Percentiles rank a stretch among this genome's conserved stretches.
phyloP scores from a whole-genome alignment of 305 asterid species.

The Lippia alba region DNA sequence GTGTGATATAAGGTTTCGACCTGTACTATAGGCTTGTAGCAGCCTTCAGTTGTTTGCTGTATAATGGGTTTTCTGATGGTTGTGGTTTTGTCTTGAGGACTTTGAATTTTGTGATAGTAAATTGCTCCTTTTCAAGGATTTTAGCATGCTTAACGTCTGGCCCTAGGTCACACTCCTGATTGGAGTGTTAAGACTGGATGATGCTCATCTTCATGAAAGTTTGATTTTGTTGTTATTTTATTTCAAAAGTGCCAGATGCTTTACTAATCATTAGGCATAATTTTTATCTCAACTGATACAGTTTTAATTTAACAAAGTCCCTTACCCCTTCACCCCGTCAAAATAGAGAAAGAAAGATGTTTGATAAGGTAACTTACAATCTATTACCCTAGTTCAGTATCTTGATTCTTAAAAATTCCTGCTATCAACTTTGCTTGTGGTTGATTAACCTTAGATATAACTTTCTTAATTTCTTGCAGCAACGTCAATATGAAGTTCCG shows the following conservation, averaged over 20 bases:
- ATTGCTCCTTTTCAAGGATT: no score
- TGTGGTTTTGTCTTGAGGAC: no score
- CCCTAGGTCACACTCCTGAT: background rate
- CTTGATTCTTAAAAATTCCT: background rate
- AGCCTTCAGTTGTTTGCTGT: no score
- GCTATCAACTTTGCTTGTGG: background rate
- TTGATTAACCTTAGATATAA: conserved; percentile 9
- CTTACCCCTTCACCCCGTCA: background rate
- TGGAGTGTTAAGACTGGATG: background rate
- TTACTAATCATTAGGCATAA: conserved; percentile 2
- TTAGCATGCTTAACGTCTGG: background rate
- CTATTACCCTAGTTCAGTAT: conserved; percentile 4
- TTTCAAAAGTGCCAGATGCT: background rate
- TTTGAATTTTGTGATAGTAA: no score
- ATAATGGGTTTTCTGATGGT: no score
- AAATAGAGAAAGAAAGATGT: background rate
- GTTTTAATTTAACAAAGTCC: background rate
- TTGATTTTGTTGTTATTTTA: background rate
- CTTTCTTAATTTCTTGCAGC: conserved; percentile 41
- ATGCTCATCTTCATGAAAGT: background rate
- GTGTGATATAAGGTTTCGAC: no score
- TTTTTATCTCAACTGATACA: background rate
- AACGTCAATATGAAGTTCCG: conserved; percentile 82
- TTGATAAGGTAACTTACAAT: background rate
- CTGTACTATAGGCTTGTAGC: no score